phyloP scores from a whole-genome alignment of 805 yeast species.

The Sugiyamaella valdiviana region DNA sequence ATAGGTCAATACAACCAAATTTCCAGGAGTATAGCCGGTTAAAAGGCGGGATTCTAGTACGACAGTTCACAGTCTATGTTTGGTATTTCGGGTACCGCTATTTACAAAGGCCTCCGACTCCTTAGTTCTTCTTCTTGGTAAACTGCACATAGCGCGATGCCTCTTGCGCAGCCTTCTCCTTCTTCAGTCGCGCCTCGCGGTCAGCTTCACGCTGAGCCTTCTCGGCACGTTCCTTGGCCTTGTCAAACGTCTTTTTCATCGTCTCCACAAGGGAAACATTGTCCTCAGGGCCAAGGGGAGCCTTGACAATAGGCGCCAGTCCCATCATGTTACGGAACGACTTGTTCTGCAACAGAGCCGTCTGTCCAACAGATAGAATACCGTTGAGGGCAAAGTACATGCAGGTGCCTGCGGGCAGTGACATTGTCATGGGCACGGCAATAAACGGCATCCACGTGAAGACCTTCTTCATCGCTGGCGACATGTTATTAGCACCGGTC shows the following conservation, averaged over 20 bases:
- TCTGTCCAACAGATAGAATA: conserved; percentile 64
- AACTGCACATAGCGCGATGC: conserved; percentile 11
- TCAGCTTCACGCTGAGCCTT: conserved; percentile 28
- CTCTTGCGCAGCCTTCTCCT: conserved; percentile 17
- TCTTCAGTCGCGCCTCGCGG: conserved; percentile 18
- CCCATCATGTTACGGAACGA: conserved; percentile 51
- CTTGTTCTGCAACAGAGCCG: conserved; percentile 54
- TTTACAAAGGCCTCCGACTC: not conserved
- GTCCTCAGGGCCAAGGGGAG: conserved; percentile 34
- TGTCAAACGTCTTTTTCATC: conserved; percentile 23
- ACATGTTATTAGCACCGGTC: conserved; percentile 67
- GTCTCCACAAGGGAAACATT: conserved; percentile 27
- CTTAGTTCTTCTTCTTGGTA: conserved; percentile 7
- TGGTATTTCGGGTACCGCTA: not conserved
- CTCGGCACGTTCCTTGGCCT: conserved; percentile 33
- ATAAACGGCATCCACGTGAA: conserved; percentile 70
- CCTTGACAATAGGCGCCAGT: conserved; percentile 56
- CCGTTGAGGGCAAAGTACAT: conserved; percentile 83
- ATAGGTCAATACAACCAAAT: too few relatives aligned
- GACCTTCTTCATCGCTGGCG: conserved; percentile 60
- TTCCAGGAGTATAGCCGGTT: too few relatives aligned
- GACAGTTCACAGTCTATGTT: too few relatives aligned
- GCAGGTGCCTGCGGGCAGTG: conserved; percentile 77
- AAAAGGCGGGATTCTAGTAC: too few relatives aligned
- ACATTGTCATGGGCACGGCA: conserved; percentile 84